Conservation (phyloP, 306 rosid species). For the Herpetospermum pedunculosum region DNA sequence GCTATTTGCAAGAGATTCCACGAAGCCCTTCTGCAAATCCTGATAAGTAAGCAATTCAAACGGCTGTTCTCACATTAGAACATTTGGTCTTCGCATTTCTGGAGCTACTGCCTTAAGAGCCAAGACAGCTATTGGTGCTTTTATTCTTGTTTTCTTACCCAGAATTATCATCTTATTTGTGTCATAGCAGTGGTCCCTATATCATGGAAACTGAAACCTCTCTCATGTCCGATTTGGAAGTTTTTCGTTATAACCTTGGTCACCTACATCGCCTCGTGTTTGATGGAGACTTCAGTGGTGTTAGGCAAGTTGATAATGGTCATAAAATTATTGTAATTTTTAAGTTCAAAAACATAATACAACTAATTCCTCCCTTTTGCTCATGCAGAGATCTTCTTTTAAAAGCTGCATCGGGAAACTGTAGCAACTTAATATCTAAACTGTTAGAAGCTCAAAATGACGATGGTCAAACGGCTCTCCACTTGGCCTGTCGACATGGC, state of each 20-base stretch:
- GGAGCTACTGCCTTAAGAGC: constrained; percentile 2
- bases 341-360: background rate
- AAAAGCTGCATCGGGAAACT: constrained; percentile 55
- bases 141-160: constrained; percentile 3
- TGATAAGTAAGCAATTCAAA: constrained; percentile 58
- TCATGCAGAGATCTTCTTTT: constrained; percentile 64
- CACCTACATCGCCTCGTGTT: constrained; percentile 77
- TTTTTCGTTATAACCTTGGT: constrained; percentile 39
- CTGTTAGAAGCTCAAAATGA: constrained; percentile 79
- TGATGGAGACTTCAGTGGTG: constrained; percentile 70
- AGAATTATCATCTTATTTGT: constrained; percentile 17
- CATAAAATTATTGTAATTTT: background rate
- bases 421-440: constrained; percentile 38
- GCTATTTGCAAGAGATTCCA: constrained; percentile 89
- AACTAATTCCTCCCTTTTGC: constrained; percentile 4
- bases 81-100: background rate
- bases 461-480: constrained; percentile 97
- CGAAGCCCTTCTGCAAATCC: constrained; percentile 92
- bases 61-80: constrained; percentile 5
- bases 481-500: constrained; percentile 94
- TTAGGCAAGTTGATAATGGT: constrained; percentile 48
- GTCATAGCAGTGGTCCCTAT: constrained; percentile 53
- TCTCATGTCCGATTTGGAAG: constrained; percentile 42
- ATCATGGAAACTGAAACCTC: constrained; percentile 35
- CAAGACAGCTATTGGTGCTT: background rate